Conservation (phyloP, 768 basidiomycete species). For the Suillus alpinus region DNA sequence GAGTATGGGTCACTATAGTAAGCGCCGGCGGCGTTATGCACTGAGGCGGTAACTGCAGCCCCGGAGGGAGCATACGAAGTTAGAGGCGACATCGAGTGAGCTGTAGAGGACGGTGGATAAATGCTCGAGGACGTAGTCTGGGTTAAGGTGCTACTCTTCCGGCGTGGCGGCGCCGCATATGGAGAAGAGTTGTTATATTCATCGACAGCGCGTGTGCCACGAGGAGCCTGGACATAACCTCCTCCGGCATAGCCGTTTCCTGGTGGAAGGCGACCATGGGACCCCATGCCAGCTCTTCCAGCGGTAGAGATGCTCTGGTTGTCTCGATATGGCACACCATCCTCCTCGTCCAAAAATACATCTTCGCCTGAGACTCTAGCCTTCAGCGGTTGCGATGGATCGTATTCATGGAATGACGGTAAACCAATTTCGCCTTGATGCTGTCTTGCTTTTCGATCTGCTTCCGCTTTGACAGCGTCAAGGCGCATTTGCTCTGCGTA, state of each 20-base stretch:
- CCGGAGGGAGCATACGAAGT: slow-evolving; percentile 24
- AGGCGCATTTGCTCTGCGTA: slow-evolving; percentile 70
- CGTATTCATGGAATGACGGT: slow-evolving; percentile 71
- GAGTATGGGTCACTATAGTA: slow-evolving; percentile 28
- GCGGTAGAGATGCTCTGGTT: slow-evolving; percentile 22
- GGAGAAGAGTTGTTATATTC: slow-evolving; percentile 61
- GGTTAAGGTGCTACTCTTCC: slow-evolving; percentile 38
- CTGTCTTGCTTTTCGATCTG: slow-evolving; percentile 74
- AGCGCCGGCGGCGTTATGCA: slow-evolving; percentile 20
- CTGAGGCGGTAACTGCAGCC: slow-evolving; percentile 19
- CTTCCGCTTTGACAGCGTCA: slow-evolving; percentile 84
- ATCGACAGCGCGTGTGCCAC: slow-evolving; percentile 70
- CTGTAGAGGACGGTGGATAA: slow-evolving; percentile 36
- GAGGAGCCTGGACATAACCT: slow-evolving; percentile 64
- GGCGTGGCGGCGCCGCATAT: slow-evolving; percentile 42
- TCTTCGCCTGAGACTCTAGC: slow-evolving; percentile 55
- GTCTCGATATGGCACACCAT: slow-evolving; percentile 33
- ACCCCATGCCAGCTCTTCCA: slow-evolving; percentile 22
- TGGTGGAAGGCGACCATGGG: slow-evolving; percentile 31
- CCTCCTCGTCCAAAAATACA: slow-evolving; percentile 52
- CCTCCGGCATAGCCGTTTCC: slow-evolving; percentile 38
- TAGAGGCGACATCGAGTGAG: slow-evolving; percentile 8
- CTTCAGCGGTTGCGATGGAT: slow-evolving; percentile 60
- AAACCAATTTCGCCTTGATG: slow-evolving; percentile 61
- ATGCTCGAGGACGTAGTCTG: slow-evolving; percentile 37